A percentile compares a stretch with the other conserved stretches of the same genome.
These are phyloP conservation scores for Dothideomycetes sp. DNA, from an alignment of 2,329 filamentous ascomycete genomes.

Conservation along the genomic window DNA sequence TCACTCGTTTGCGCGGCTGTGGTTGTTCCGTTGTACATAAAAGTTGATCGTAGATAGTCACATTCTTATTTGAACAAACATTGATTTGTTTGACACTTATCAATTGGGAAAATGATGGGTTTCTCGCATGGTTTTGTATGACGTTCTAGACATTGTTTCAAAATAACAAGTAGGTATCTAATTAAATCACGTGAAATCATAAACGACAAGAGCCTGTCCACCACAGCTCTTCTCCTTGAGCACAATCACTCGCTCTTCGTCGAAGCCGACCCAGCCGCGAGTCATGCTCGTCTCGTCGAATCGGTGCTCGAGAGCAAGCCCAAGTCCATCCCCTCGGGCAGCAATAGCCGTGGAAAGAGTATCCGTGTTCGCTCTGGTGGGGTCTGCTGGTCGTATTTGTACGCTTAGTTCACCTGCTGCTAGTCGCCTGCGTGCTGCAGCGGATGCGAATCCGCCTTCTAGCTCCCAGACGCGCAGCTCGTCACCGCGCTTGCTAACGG, in stretches of 20 bases:
- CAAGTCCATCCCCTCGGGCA: slow-evolving; percentile 21
- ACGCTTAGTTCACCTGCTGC: slow-evolving; percentile 41
- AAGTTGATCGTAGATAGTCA: no score
- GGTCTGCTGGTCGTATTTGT: slow-evolving; percentile 27
- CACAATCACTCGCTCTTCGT: slow-evolving; percentile 85
- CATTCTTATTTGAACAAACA: no score
- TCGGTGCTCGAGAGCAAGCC: slow-evolving; percentile 19
- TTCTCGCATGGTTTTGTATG: no score
- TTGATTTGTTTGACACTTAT: no score
- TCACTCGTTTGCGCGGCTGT: no score
- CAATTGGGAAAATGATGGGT: no score
- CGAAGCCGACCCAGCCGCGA: slow-evolving; percentile 68
- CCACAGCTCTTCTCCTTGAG: slow-evolving; percentile 60
- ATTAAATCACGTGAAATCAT: slow-evolving; percentile 94
- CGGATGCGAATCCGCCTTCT: slow-evolving; percentile 53
- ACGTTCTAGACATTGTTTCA: no score
- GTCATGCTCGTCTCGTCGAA: slow-evolving; percentile 27
- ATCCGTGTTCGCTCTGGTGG: slow-evolving; percentile 5
- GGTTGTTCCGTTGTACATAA: no score
- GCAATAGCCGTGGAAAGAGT: slow-evolving; percentile 15
- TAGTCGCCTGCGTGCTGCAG: slow-evolving; percentile 29
- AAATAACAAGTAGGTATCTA: no score
- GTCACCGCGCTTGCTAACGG: slow-evolving; percentile 68
- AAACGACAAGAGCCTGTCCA: slow-evolving; percentile 65
- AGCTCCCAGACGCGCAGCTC: slow-evolving; percentile 73